Percentiles rank a stretch among this genome's conserved stretches.
phyloP scores from a whole-genome alignment of 352 stramenopile genomes.

The Phytophthora uliginosa region DNA sequence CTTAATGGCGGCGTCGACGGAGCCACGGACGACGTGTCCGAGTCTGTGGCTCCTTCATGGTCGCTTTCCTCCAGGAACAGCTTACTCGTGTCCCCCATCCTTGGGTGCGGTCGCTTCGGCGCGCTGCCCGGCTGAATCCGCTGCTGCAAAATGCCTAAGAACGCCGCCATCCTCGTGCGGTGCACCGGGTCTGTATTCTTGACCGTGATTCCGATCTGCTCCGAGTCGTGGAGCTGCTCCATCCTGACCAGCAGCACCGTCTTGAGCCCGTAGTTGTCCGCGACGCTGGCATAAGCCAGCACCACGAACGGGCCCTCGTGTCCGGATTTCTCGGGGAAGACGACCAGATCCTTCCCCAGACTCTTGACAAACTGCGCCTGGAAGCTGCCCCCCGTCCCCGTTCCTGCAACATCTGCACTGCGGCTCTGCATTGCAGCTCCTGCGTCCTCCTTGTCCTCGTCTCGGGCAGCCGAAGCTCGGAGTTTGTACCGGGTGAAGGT shows the following conservation, averaged over 20 bases:
- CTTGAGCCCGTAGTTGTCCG: constrained; percentile 47
- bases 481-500: constrained; percentile 54
- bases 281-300: constrained; percentile 64
- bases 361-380: constrained; percentile 57
- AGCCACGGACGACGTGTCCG: constrained; percentile 32
- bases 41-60: constrained; percentile 38
- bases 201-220: constrained; percentile 71
- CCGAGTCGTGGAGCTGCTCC: constrained; percentile 75
- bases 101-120: constrained; percentile 52
- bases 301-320: constrained; percentile 49
- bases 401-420: not conserved
- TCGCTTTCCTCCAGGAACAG: constrained; percentile 68
- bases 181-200: constrained; percentile 80
- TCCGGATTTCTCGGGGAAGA: constrained; percentile 45
- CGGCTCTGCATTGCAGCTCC: constrained; percentile 8
- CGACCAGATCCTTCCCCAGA: constrained; percentile 68
- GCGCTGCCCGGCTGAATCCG: constrained; percentile 63
- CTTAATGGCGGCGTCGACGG: constrained; percentile 20
- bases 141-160: constrained; percentile 68
- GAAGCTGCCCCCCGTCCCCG: constrained; percentile 38
- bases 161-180: constrained; percentile 54
- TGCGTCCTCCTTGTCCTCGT: not conserved
- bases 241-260: constrained; percentile 71
- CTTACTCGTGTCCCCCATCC: constrained; percentile 52
- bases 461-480: not conserved